Base-by-base conservation (phyloP, 768 basidiomycete genomes). In the Boletus coccyginus region DNA sequence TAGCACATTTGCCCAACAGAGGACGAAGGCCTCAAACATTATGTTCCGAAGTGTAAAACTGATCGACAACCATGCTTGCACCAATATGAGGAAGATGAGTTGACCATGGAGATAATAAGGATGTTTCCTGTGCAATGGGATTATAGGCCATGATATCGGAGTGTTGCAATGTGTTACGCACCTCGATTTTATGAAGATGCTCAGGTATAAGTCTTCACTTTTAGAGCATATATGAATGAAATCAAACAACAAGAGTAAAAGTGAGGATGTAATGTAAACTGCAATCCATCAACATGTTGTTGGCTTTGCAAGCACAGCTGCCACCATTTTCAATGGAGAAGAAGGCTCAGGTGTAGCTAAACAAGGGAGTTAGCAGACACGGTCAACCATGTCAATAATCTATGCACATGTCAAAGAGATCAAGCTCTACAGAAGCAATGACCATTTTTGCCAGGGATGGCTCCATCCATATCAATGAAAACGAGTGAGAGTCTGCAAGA, bases 371-470 rank as follows among this genome's bases (percentile, higher is more conserved):
- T 16, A 53, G 50, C 14, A 47, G 14, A 47, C 44, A n/a, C 32
- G 38, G 24, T 27, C 31, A 32, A 44, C 16, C 7, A 55, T 29
- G 33, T 7, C 7, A 17, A 50, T 24, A 41, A n/a, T 3, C 17
- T 14, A 73, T 84, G 63, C 64, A 88, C 89, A 74, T 47, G 81
- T 81, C 48, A 90, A 68, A 64, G 80, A 81, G 8, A 72, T n/a
- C n/a, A n/a, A 97, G 81, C 66, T 98, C 97, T 11, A 98, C 95
- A 1, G 94, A 97, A 5, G 94, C 93, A 68, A 98, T 98, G 46
- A 99, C 74, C 95, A 97, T 99, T 76, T 98, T 99, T 4, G 96
- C 94, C 44, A 94, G 74, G 1, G 93, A 85, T 7, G 96, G 97
- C 55, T 98, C 95, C 87, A 98, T 93, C n/a, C n/a, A n/a, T n/a